These are phyloP conservation scores for Mytilinidion resinicola DNA, from an alignment of 495 filamentous ascomycete species.

Conservation along the genomic window DNA sequence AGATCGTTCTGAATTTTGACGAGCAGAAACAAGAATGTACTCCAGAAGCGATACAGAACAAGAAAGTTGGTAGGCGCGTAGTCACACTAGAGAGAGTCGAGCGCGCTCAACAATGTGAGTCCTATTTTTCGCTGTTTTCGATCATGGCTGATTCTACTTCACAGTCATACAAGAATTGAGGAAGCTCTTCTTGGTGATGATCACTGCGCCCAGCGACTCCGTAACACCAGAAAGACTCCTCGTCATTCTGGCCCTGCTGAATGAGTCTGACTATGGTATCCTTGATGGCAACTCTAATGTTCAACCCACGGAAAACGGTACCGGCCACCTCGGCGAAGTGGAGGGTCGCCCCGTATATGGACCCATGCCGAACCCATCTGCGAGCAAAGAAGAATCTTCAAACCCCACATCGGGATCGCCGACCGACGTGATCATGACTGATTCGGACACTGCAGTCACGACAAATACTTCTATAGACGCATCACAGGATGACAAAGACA, in stretches of 20 bases:
- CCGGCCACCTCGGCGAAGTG: conserved; percentile 39
- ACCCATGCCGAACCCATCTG: conserved; percentile 33
- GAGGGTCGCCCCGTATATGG: conserved; percentile 48
- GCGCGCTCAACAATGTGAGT: conserved; percentile 66
- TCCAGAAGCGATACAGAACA: conserved; percentile 51
- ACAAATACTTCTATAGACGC: conserved; percentile 8
- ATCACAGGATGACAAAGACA: neutral
- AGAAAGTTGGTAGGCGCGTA: conserved; percentile 59
- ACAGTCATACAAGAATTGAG: conserved; percentile 67
- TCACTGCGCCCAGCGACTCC: conserved; percentile 44
- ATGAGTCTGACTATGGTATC: conserved; percentile 45
- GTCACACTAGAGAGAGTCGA: conserved; percentile 58
- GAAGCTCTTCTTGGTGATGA: conserved; percentile 67
- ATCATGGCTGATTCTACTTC: conserved; percentile 9
- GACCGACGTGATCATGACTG: neutral
- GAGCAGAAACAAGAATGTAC: conserved; percentile 57
- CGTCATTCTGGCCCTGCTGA: conserved; percentile 72
- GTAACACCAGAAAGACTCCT: conserved; percentile 70
- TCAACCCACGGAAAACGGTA: neutral
- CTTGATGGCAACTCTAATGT: neutral
- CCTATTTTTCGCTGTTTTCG: neutral
- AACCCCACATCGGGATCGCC: too few species aligned
- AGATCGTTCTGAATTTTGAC: conserved; percentile 71
- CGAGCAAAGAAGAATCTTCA: too few species aligned
- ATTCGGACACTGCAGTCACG: conserved; percentile 22